These are phyloP conservation scores for Boletus patriciae DNA, from an alignment of 768 basidiomycete species.

Conservation along the genomic window DNA sequence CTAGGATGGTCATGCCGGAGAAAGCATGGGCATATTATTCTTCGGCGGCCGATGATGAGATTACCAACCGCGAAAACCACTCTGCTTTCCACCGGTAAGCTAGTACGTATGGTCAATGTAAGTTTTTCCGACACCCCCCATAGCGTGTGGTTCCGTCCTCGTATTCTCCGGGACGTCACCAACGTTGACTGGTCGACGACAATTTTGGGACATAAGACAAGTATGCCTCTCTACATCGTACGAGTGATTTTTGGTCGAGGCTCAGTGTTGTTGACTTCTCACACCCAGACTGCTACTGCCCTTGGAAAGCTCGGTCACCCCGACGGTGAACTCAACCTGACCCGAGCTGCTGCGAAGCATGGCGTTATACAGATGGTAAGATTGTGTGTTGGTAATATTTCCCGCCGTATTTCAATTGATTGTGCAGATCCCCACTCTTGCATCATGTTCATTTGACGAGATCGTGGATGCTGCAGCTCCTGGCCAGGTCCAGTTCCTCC, in stretches of 20 bases:
- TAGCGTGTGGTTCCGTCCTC: slow-evolving; percentile 89
- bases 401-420: not conserved
- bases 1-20: slow-evolving; percentile 74
- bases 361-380: slow-evolving; percentile 72
- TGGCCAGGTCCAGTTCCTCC: slow-evolving; percentile 81
- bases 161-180: slow-evolving; percentile 80
- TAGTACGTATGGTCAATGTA: not conserved
- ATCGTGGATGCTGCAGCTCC: slow-evolving; percentile 83
- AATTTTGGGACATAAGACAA: slow-evolving; percentile 73
- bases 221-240: slow-evolving; percentile 82
- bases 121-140: not conserved
- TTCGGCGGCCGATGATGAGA: slow-evolving; percentile 95
- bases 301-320: slow-evolving; percentile 95
- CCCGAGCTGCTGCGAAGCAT: slow-evolving; percentile 82
- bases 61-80: slow-evolving; percentile 86
- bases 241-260: slow-evolving; percentile 12
- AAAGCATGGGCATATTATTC: slow-evolving; percentile 98
- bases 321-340: slow-evolving; percentile 90
- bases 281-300: slow-evolving; percentile 68
- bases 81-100: slow-evolving; percentile 82
- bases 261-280: slow-evolving; percentile 7
- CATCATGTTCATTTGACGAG: slow-evolving; percentile 95
- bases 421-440: slow-evolving; percentile 86
- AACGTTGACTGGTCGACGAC: slow-evolving; percentile 82
- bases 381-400: not conserved